Percentiles rank a stretch among this genome's conserved stretches.
phyloP scores from a whole-genome alignment of 306 rosid species.

The Lathyrus aphaca region DNA sequence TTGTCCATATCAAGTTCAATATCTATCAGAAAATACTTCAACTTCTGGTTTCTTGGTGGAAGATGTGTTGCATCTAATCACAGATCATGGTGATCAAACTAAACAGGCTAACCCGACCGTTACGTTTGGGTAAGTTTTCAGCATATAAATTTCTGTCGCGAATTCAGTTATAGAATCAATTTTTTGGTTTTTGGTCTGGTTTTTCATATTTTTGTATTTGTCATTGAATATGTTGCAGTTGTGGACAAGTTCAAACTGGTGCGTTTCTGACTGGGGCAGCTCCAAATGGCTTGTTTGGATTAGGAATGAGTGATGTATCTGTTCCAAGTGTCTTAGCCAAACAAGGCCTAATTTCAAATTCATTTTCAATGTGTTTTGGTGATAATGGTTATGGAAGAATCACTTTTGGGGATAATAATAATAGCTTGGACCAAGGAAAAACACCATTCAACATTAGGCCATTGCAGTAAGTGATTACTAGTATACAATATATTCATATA shows the following conservation, averaged over 20 bases:
- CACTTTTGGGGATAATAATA: constrained; percentile 74
- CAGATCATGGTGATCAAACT: constrained; percentile 51
- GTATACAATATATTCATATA: neutral
- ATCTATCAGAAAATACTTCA: constrained; percentile 69
- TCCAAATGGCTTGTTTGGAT: constrained; percentile 87
- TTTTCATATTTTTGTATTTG: neutral
- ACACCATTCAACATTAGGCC: constrained; percentile 64
- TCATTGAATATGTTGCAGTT: constrained; percentile 58
- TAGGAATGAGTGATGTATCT: constrained; percentile 68
- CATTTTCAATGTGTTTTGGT: constrained; percentile 95
- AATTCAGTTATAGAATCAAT: neutral
- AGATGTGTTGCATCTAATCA: constrained; percentile 73
- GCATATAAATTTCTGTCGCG: neutral
- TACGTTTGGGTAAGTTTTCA: constrained; percentile 71
- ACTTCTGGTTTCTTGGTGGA: constrained; percentile 75
- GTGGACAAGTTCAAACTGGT: constrained; percentile 86
- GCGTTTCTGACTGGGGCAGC: constrained; percentile 69
- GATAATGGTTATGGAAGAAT: constrained; percentile 67
- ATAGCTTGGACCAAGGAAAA: constrained; percentile 61
- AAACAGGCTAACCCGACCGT: constrained; percentile 47
- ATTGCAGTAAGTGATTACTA: constrained; percentile 52
- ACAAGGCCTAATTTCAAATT: constrained; percentile 60
- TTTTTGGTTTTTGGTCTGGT: neutral
- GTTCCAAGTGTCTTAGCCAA: constrained; percentile 84
- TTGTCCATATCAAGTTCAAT: constrained; percentile 62